Evolutionary conservation across 805 yeast species (phyloP).

Genomic region (Candida anglica): DNA sequence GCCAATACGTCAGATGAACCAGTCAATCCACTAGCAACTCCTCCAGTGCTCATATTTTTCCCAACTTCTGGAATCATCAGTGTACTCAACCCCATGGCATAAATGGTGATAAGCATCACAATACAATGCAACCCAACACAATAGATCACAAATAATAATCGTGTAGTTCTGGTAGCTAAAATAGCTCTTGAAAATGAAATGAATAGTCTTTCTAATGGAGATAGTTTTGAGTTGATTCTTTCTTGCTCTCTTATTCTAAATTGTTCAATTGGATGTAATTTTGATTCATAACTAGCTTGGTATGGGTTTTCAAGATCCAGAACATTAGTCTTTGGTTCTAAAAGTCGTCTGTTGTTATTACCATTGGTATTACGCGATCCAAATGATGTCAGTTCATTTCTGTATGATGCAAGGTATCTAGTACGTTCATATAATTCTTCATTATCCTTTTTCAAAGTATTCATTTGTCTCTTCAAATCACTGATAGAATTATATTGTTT

Average conservation of each 20-base stretch:
- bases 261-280: constrained; percentile 77
- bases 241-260: constrained; percentile 76
- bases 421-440: constrained; percentile 75
- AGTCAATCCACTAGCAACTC: constrained; percentile 20
- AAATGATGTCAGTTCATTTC: constrained; percentile 13
- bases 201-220: constrained; percentile 76
- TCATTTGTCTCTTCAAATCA: constrained; percentile 63
- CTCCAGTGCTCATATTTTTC: constrained; percentile 36
- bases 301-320: constrained; percentile 55
- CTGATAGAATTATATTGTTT: constrained; percentile 49
- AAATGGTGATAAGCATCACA: constrained; percentile 61
- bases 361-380: constrained; percentile 11
- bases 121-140: constrained; percentile 72
- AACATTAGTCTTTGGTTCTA: constrained; percentile 28
- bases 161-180: constrained; percentile 66
- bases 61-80: constrained; percentile 46
- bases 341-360: constrained; percentile 12
- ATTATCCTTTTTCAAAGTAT: constrained; percentile 66
- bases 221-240: constrained; percentile 64
- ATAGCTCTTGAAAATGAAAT: constrained; percentile 68
- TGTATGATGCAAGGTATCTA: constrained; percentile 57
- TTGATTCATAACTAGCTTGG: constrained; percentile 65
- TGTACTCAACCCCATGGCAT: constrained; percentile 46
- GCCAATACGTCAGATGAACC: constrained; percentile 9
- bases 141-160: constrained; percentile 70